Conservation (phyloP, 345 rosid genomes). For the Ceriops zippeliana region DNA sequence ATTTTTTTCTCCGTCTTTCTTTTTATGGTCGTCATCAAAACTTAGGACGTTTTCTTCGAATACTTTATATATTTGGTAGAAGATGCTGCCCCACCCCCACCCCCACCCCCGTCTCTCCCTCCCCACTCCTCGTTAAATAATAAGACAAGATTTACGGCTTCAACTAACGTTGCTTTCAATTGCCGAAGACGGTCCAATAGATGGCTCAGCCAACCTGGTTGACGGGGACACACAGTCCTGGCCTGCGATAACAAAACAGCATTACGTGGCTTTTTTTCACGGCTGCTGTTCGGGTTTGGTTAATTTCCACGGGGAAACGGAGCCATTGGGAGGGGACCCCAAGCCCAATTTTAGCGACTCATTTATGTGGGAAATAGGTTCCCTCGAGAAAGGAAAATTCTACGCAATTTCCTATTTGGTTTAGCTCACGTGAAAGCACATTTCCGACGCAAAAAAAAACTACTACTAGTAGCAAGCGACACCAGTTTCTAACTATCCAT, state of each 20-base stretch:
- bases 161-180: not conserved
- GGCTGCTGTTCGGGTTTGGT: not conserved
- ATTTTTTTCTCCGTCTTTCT: not conserved
- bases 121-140: not conserved
- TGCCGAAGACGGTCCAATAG: not conserved
- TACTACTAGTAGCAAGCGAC: too few species aligned
- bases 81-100: not conserved
- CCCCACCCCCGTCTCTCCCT: not conserved
- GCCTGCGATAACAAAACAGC: not conserved
- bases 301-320: constrained; percentile 5
- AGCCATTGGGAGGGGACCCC: not conserved
- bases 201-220: constrained; percentile 28
- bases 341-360: not conserved
- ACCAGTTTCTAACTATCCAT: too few species aligned
- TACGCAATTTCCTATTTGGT: not conserved
- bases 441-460: too few species aligned
- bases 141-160: not conserved
- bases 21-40: not conserved
- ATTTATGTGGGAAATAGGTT: not conserved
- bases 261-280: not conserved
- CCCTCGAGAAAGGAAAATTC: not conserved
- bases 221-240: constrained; percentile 3
- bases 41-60: not conserved
- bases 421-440: too few species aligned
- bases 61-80: constrained; percentile 9